Percentiles rank a stretch among this genome's conserved stretches.
Conservation (phyloP, 2,329 filamentous ascomycete species). For the Neofusicoccum ribis region DNA sequence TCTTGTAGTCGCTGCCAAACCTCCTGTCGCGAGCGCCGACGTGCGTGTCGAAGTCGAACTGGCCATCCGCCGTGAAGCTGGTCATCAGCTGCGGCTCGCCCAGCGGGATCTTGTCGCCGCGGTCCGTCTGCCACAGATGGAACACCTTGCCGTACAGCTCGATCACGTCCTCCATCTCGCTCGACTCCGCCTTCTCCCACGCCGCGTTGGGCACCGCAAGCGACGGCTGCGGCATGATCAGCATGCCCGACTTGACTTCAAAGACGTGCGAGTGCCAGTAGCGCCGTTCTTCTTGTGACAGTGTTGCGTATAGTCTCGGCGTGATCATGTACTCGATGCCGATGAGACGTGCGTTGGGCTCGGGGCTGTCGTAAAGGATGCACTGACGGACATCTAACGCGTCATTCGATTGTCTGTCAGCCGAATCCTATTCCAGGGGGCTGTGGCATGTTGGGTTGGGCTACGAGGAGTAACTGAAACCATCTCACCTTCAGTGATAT, state of each 20-base stretch:
- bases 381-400: constrained; percentile 73
- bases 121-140: constrained; percentile 84
- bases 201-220: constrained; percentile 54
- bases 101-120: constrained; percentile 64
- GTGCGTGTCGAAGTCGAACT: constrained; percentile 49
- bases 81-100: constrained; percentile 65
- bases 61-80: constrained; percentile 55
- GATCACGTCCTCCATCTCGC: constrained; percentile 76
- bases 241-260: constrained; percentile 76
- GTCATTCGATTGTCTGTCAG: not conserved
- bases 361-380: constrained; percentile 75
- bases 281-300: constrained; percentile 66
- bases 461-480: not conserved
- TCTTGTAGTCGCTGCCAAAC: constrained; percentile 53
- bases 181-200: constrained; percentile 76
- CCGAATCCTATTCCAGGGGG: not conserved
- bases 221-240: constrained; percentile 69
- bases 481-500: constrained; percentile 62
- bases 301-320: constrained; percentile 63
- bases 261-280: constrained; percentile 79
- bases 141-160: constrained; percentile 80
- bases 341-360: constrained; percentile 69
- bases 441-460: not conserved
- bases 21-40: constrained; percentile 55
- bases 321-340: constrained; percentile 81